Evolutionary conservation across 305 asterid species (phyloP).

Genomic region (Solanum hybrid): DNA sequence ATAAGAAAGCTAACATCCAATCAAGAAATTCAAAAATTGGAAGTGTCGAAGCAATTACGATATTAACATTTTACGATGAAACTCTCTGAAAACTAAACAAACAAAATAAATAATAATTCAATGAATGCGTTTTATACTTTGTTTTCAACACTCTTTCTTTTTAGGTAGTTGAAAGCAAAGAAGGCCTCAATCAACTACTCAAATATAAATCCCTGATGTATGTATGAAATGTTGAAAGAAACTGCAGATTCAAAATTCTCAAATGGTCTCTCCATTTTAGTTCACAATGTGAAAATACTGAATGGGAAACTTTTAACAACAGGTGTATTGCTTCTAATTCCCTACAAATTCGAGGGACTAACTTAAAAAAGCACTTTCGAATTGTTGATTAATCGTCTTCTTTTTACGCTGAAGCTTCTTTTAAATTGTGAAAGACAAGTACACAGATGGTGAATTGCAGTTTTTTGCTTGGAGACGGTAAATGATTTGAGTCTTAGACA

Average conservation of each 20-base stretch:
- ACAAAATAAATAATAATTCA: too few relatives aligned
- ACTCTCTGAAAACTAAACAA: neutral
- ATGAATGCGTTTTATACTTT: neutral
- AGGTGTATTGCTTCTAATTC: neutral
- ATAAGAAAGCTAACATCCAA: neutral
- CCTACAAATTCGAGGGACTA: too few relatives aligned
- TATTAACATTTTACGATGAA: neutral
- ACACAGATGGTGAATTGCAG: too few relatives aligned
- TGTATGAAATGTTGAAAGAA: neutral
- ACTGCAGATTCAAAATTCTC: neutral
- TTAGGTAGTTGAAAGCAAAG: neutral
- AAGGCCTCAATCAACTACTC: neutral
- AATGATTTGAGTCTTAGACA: too few relatives aligned
- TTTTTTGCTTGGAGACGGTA: too few relatives aligned
- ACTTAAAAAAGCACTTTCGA: neutral
- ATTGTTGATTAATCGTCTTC: too few relatives aligned
- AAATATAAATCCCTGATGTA: neutral
- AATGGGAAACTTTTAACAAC: neutral
- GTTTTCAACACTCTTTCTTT: neutral
- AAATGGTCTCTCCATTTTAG: neutral
- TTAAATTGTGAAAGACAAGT: too few relatives aligned
- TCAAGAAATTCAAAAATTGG: neutral
- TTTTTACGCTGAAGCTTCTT: too few relatives aligned
- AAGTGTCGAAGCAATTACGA: neutral
- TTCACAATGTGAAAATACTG: neutral